These are phyloP conservation scores for Peniophora sp. DNA, from an alignment of 1,284 basidiomycete species.

Conservation along the genomic window DNA sequence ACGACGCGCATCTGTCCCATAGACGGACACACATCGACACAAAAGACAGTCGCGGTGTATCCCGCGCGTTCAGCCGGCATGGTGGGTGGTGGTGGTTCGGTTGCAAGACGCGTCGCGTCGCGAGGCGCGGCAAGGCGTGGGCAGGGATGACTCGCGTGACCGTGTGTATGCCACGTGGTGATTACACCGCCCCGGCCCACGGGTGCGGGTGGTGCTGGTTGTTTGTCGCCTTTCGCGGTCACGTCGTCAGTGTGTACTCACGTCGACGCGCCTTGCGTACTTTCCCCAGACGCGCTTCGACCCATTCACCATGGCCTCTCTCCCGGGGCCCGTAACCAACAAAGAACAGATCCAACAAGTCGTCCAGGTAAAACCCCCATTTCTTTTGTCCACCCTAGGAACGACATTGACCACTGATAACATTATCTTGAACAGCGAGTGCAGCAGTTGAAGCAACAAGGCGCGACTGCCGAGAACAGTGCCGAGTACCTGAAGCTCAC, in stretches of 20 bases:
- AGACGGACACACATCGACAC: slow-evolving; percentile 80
- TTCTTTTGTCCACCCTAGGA: not conserved
- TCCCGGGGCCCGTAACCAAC: slow-evolving; percentile 14
- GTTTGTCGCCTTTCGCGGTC: slow-evolving; percentile 1
- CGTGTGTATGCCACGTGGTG: not conserved
- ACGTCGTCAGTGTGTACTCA: not conserved
- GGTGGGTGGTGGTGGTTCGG: slow-evolving; percentile 17
- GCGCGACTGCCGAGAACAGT: slow-evolving; percentile 27
- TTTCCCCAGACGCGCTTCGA: not conserved
- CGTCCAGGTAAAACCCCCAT: slow-evolving; percentile 15
- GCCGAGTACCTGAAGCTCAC: slow-evolving; percentile 23
- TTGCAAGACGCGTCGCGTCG: not conserved
- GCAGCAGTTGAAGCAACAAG: slow-evolving; percentile 21
- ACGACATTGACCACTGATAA: slow-evolving; percentile 1
- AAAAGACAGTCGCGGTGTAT: slow-evolving; percentile 78
- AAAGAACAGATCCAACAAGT: slow-evolving; percentile 18
- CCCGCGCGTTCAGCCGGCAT: slow-evolving; percentile 76
- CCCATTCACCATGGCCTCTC: slow-evolving; percentile 3
- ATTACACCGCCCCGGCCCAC: not conserved
- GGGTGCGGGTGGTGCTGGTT: not conserved
- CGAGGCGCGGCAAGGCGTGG: slow-evolving; percentile 2
- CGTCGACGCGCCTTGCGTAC: not conserved
- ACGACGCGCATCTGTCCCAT: slow-evolving; percentile 65
- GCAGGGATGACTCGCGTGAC: slow-evolving; percentile 10
- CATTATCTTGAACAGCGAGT: slow-evolving; percentile 20